Percentiles rank a stretch among this genome's conserved stretches.
Conservation (phyloP, 2,329 filamentous ascomycete genomes). For the Fonsecaea erecta region DNA sequence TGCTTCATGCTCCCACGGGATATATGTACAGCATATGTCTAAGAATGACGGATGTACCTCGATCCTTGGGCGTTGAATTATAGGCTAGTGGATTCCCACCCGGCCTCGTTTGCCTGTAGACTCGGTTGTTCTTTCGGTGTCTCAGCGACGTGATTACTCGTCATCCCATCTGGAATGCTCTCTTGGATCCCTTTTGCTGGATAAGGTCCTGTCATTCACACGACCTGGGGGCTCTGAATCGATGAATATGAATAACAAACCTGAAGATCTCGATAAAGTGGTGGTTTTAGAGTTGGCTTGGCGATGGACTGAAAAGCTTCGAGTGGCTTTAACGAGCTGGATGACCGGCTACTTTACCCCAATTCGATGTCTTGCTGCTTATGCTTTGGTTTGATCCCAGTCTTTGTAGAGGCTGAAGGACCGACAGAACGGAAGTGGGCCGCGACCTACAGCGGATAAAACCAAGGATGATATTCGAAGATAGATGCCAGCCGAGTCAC, state of each 20-base stretch:
- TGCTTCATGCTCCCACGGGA: neutral
- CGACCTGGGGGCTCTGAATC: neutral
- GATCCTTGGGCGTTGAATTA: no score
- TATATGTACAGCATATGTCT: neutral
- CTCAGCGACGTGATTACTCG: neutral
- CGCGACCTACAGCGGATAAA: neutral
- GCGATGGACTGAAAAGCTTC: neutral
- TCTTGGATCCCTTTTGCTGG: neutral
- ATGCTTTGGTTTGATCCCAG: neutral
- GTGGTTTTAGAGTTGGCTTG: neutral
- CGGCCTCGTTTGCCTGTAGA: neutral
- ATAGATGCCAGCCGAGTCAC: neutral
- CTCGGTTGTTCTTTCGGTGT: neutral
- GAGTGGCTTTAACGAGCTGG: neutral
- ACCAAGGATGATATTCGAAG: neutral
- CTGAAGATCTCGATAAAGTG: neutral
- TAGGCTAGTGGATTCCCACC: no score
- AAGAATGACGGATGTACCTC: no score
- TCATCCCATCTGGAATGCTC: neutral
- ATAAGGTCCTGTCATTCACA: neutral
- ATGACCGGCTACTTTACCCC: neutral
- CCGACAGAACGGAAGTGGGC: neutral
- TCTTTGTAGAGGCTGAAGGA: neutral
- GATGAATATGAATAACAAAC: neutral
- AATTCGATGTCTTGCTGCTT: neutral